These are phyloP conservation scores for Paecilomyces variotii DNA, from an alignment of 2,329 filamentous ascomycete species.

Conservation along the genomic window DNA sequence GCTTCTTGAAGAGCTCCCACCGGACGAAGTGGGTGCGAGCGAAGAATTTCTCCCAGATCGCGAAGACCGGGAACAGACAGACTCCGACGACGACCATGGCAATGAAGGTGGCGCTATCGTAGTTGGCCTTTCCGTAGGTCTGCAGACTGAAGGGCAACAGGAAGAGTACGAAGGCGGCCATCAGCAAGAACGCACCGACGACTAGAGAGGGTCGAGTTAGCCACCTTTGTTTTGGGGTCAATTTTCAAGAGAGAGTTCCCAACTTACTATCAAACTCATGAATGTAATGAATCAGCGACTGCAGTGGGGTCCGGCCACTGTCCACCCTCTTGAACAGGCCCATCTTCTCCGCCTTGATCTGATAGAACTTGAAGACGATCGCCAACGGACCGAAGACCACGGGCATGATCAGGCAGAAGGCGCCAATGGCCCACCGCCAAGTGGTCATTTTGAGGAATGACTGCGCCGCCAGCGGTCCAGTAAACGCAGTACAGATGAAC, in stretches of 20 bases:
- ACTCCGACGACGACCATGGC: slow-evolving; percentile 48
- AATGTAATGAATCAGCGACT: slow-evolving; percentile 47
- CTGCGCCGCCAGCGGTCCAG: slow-evolving; percentile 45
- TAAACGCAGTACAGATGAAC: slow-evolving; percentile 53
- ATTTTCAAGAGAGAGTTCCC: too few relatives aligned
- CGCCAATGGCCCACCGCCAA: slow-evolving; percentile 58
- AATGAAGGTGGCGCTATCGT: slow-evolving; percentile 42
- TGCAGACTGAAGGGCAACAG: slow-evolving; percentile 58
- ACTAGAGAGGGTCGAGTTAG: slow-evolving; percentile 42
- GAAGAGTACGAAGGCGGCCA: slow-evolving; percentile 54
- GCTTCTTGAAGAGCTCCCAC: slow-evolving; percentile 43
- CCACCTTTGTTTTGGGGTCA: not conserved
- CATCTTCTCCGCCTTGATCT: slow-evolving; percentile 48
- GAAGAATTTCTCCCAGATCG: slow-evolving; percentile 47
- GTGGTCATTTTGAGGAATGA: slow-evolving; percentile 43
- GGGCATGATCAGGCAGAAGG: slow-evolving; percentile 54
- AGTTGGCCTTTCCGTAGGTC: slow-evolving; percentile 30
- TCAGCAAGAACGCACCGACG: slow-evolving; percentile 53
- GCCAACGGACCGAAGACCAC: slow-evolving; percentile 49
- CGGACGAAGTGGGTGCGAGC: slow-evolving; percentile 48
- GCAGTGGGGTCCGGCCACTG: slow-evolving; percentile 38
- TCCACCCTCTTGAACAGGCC: slow-evolving; percentile 43
- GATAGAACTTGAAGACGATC: slow-evolving; percentile 47
- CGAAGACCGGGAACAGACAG: slow-evolving; percentile 46
- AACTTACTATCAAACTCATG: slow-evolving; percentile 55